Evolutionary conservation across 2,329 filamentous ascomycete species (phyloP), one percentile per base, ranked within the genome.

Genomic region (Colletotrichum sp.): DNA sequence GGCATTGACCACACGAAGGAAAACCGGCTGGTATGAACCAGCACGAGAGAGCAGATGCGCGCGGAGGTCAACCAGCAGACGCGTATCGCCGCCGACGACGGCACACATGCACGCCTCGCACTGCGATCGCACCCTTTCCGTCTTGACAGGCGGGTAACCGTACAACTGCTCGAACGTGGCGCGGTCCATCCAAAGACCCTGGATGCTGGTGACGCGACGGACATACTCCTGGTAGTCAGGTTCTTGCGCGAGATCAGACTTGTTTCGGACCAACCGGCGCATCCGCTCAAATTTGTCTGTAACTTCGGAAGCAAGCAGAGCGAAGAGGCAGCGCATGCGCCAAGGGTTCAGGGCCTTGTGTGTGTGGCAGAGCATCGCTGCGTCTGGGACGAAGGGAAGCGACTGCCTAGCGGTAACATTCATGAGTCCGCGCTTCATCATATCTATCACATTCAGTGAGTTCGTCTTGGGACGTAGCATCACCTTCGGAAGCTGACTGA

Each of bases 101-200:
- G 88, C 85, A 15, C 92, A 80, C 32, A 90, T 87, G 76, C 90
- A 92, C 3, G 89, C 90, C 78, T 90, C 87, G 77, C 90, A 92
- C 16, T 83, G 82, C 8, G 80, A 83, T 34, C 77, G 72, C 6
- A 88, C 81, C 13, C 76, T 65, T 8, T 76, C 79, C 44, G 84
- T 60, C 52, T 79, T 28, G 28, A 55, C 26, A 78, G 80, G 63
- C 77, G 78, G 32, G n/a, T 84, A 81, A 1, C 82, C 81, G 76
- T 85, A 88, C 5, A 82, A 77, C 15, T 79, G 57, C 21, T 79
- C 76, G 75, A 88, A 89, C 4, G 84, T 78, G 34, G 36, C 62
- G 1, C 81, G 78, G 2, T 81, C 78, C 18, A 88, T 83, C 86
- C 87, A 89, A 24, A 89, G 79, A 8, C 82, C 83, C 9, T 82